These are phyloP conservation scores for Fomes fomentarius DNA, from an alignment of 1,284 basidiomycete genomes.

Conservation along the genomic window DNA sequence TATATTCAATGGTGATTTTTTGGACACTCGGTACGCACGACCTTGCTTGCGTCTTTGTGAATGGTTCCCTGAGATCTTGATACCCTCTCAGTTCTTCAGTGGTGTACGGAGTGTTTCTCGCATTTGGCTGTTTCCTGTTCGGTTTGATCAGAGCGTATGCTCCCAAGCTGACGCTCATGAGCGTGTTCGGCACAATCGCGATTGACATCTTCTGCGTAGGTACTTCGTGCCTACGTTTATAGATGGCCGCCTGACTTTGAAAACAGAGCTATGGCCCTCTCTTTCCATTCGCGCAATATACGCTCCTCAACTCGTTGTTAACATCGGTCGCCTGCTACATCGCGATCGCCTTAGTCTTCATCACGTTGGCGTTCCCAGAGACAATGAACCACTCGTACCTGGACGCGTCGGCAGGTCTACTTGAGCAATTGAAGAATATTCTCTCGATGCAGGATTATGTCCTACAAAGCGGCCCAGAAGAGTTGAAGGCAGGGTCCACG, in stretches of 20 bases:
- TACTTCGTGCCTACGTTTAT: background rate
- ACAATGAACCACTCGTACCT: constrained; percentile 60
- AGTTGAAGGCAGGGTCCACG: constrained; percentile 34
- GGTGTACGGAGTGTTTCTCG: constrained; percentile 75
- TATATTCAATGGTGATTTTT: constrained; percentile 68
- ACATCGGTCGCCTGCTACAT: constrained; percentile 63
- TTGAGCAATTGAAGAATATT: constrained; percentile 39
- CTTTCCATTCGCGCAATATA: constrained; percentile 70
- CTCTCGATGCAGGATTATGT: constrained; percentile 46
- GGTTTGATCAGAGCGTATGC: constrained; percentile 62
- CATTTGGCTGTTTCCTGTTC: constrained; percentile 62
- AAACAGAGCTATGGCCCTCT: constrained; percentile 54
- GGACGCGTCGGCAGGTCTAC: constrained; percentile 35
- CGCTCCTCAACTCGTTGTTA: constrained; percentile 58
- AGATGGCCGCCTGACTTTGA: background rate
- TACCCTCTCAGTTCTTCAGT: constrained; percentile 46
- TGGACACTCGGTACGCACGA: constrained; percentile 64
- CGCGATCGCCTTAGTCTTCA: constrained; percentile 58
- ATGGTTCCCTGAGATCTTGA: too few relatives aligned
- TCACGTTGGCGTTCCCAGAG: constrained; percentile 74
- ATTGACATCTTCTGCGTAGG: constrained; percentile 65
- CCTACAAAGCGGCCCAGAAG: constrained; percentile 39
- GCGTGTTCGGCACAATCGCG: constrained; percentile 62
- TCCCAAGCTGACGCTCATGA: constrained; percentile 62
- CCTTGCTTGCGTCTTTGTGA: too few relatives aligned